Evolutionary conservation across 1,139 yeast species (phyloP).

Genomic region (Casaregolazyma lundiana): DNA sequence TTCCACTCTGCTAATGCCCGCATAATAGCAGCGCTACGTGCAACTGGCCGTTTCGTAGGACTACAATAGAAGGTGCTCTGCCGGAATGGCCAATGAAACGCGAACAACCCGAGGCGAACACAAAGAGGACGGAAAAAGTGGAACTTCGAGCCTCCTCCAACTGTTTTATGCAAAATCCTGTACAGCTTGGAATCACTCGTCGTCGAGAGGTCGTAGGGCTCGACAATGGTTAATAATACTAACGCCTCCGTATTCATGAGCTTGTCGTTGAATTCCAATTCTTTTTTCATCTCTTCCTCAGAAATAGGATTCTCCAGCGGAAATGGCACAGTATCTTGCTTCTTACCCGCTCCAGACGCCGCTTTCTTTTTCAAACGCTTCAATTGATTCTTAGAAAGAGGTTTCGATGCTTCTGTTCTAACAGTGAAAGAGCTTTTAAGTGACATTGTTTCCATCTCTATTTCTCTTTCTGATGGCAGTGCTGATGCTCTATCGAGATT

Average conservation of each 20-base stretch:
- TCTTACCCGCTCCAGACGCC: constrained; percentile 15
- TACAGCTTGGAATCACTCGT: constrained; percentile 36
- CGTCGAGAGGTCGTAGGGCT: constrained; percentile 38
- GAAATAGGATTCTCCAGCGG: constrained; percentile 22
- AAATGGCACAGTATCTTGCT: constrained; percentile 18
- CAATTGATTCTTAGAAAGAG: constrained; percentile 37
- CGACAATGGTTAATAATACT: constrained; percentile 37
- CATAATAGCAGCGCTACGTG: constrained; percentile 41
- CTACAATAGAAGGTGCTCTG: constrained; percentile 41
- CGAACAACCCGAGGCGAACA: constrained; percentile 40
- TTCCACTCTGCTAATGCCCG: constrained; percentile 41
- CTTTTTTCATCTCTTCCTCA: constrained; percentile 25
- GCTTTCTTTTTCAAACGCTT: constrained; percentile 35
- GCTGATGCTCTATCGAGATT: constrained; percentile 30
- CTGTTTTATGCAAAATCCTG: constrained; percentile 23
- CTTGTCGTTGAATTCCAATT: constrained; percentile 33
- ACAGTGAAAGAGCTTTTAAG: background rate
- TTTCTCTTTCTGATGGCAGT: constrained; percentile 14
- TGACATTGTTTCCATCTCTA: constrained; percentile 8
- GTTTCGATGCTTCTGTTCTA: background rate
- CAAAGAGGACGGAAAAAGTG: constrained; percentile 30
- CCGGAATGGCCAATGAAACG: constrained; percentile 47
- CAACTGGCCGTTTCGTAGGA: constrained; percentile 39
- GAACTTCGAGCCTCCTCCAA: constrained; percentile 35
- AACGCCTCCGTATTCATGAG: constrained; percentile 43